Evolutionary conservation across 495 filamentous ascomycete species (phyloP).

Genomic region (Penicillium daleae): DNA sequence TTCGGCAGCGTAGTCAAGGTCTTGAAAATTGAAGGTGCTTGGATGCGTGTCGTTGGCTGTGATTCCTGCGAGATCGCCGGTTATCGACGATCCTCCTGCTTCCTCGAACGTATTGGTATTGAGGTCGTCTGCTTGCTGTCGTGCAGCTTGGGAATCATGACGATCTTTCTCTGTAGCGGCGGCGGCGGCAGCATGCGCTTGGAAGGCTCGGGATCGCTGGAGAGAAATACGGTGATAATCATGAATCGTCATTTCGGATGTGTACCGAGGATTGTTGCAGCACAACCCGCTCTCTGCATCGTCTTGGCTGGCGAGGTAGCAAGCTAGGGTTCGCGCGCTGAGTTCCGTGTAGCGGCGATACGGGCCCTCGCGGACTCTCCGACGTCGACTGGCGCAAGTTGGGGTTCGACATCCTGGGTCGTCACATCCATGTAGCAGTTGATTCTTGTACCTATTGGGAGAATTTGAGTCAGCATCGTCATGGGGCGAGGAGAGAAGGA

Average conservation of each 20-base stretch:
- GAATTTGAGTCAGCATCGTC: background rate
- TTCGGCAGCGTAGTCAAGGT: conserved; percentile 38
- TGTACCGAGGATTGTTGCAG: conserved; percentile 50
- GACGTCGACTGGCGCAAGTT: conserved; percentile 80
- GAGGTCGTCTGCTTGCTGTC: background rate
- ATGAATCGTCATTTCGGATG: conserved; percentile 34
- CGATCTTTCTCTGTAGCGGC: conserved; percentile 4
- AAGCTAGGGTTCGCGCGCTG: conserved; percentile 76
- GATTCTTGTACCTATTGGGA: conserved; percentile 68
- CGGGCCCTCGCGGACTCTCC: conserved; percentile 65
- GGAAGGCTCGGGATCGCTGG: conserved; percentile 32
- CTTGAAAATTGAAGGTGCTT: conserved; percentile 20
- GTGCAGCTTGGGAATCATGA: background rate
- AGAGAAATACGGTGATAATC: conserved; percentile 36
- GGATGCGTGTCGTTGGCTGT: conserved; percentile 5
- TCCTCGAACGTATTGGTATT: background rate
- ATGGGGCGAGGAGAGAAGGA: background rate
- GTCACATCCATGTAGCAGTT: conserved; percentile 82
- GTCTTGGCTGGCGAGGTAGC: conserved; percentile 77
- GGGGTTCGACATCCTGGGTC: conserved; percentile 69
- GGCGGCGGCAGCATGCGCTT: conserved; percentile 23
- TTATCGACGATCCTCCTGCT: background rate
- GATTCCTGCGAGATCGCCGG: background rate
- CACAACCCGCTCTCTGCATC: conserved; percentile 77
- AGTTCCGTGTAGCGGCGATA: conserved; percentile 71